A percentile compares a stretch with the other conserved stretches of the same genome.
Conservation (phyloP, 345 rosid genomes). For the Camelina laxa region DNA sequence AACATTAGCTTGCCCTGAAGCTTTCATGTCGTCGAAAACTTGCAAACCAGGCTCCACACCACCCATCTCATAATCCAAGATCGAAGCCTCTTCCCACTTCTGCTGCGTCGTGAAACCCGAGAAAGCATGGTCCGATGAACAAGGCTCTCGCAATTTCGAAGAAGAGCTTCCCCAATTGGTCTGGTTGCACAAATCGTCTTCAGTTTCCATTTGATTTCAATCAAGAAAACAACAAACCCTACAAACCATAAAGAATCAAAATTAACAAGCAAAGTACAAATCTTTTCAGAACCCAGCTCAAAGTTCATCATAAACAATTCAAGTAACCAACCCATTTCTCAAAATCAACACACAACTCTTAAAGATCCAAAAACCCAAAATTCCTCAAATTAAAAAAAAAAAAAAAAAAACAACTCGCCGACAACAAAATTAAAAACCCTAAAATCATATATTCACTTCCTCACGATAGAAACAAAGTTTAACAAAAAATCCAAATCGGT, state of each 20-base stretch:
- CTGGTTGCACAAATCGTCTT: constrained; percentile 47
- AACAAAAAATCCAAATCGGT: not conserved
- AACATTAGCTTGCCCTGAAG: constrained; percentile 47
- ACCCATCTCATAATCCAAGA: constrained; percentile 56
- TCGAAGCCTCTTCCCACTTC: constrained; percentile 65
- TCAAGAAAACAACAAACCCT: not conserved
- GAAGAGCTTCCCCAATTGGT: constrained; percentile 63
- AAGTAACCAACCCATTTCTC: not conserved
- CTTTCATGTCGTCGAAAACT: constrained; percentile 53
- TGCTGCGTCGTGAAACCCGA: constrained; percentile 50
- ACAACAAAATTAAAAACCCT: constrained; percentile 5
- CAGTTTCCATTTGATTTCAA: constrained; percentile 57
- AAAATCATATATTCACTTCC: constrained; percentile 6
- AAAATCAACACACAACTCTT: not conserved
- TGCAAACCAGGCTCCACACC: constrained; percentile 52
- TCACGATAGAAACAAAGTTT: not conserved
- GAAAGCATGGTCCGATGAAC: constrained; percentile 38
- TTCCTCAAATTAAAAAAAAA: not conserved
- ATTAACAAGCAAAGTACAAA: not conserved
- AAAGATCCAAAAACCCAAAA: constrained; percentile 23
- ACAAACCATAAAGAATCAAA: not conserved
- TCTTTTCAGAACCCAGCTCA: constrained; percentile 16
- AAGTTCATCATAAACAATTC: constrained; percentile 16
- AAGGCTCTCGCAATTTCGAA: constrained; percentile 47
- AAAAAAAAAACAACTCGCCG: not conserved